Conservation (phyloP, 441 rosid genomes). For the Erodium trifolium region DNA sequence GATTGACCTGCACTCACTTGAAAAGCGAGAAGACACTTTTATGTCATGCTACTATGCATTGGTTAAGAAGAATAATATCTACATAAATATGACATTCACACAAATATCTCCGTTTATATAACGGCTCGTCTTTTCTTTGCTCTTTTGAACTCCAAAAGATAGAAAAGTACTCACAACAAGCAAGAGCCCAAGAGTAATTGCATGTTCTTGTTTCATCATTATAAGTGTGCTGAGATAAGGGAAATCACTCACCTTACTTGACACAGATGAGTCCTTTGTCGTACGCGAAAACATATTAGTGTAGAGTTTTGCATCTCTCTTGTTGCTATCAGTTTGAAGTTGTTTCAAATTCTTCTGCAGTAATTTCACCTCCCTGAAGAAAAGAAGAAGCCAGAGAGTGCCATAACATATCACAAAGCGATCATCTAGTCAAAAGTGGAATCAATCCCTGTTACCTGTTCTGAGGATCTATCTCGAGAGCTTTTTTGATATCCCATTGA, state of each 20-base stretch:
- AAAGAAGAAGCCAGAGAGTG: neutral
- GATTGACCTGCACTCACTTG: neutral
- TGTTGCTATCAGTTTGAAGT: constrained; percentile 44
- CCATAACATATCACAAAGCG: neutral
- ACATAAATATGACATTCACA: neutral
- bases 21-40: neutral
- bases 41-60: neutral
- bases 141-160: neutral
- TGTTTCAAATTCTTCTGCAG: constrained; percentile 37
- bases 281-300: constrained; percentile 38
- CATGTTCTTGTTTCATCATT: neutral
- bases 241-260: constrained; percentile 31
- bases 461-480: constrained; percentile 44
- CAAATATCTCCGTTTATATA: neutral
- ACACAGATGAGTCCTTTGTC: constrained; percentile 22
- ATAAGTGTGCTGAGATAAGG: neutral
- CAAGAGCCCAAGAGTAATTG: neutral
- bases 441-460: constrained; percentile 32
- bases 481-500: constrained; percentile 49
- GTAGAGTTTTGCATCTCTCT: constrained; percentile 47
- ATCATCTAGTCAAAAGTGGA: neutral
- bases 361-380: constrained; percentile 42
- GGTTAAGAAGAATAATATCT: neutral
- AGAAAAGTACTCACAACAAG: neutral
- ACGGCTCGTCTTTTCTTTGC: neutral